These are phyloP conservation scores for Aspergillus quadrilineatus DNA, from an alignment of 2,329 filamentous ascomycete species.

Conservation along the genomic window DNA sequence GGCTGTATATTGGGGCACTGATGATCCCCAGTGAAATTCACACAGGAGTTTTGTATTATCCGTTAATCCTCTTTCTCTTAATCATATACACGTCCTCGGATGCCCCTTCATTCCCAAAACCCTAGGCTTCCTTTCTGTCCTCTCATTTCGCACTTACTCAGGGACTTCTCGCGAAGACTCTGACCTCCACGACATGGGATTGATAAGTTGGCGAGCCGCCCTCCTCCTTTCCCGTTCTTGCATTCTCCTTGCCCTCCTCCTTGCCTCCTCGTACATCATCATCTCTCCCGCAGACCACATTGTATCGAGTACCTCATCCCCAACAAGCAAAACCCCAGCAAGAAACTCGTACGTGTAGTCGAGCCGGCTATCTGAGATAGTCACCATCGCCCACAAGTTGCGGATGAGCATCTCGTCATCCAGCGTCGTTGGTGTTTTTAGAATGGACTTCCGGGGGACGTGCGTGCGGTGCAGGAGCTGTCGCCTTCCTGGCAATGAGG, in stretches of 20 bases:
- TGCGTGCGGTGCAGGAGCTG: background rate
- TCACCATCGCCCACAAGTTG: conserved; percentile 15
- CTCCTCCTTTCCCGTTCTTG: background rate
- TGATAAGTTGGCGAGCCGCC: background rate
- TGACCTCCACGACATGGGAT: background rate
- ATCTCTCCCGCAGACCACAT: conserved; percentile 9
- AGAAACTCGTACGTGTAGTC: conserved; percentile 12
- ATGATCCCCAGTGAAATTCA: no score
- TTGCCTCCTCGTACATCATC: conserved; percentile 5
- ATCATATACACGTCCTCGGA: background rate
- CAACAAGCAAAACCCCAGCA: background rate
- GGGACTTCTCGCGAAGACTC: background rate
- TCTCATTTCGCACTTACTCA: background rate
- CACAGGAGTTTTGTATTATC: no score
- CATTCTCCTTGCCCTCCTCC: background rate
- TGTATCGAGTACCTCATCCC: conserved; percentile 10
- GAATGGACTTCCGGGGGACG: conserved; percentile 7
- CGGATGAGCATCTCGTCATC: conserved; percentile 17
- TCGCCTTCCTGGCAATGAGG: background rate
- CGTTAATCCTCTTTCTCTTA: background rate
- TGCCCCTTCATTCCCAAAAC: no score
- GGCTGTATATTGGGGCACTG: no score
- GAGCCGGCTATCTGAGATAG: conserved; percentile 6
- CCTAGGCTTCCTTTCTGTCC: background rate
- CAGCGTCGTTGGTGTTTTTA: conserved; percentile 15